phyloP scores from a whole-genome alignment of 75 land plant genomes.

The Pinus albicaulis region DNA sequence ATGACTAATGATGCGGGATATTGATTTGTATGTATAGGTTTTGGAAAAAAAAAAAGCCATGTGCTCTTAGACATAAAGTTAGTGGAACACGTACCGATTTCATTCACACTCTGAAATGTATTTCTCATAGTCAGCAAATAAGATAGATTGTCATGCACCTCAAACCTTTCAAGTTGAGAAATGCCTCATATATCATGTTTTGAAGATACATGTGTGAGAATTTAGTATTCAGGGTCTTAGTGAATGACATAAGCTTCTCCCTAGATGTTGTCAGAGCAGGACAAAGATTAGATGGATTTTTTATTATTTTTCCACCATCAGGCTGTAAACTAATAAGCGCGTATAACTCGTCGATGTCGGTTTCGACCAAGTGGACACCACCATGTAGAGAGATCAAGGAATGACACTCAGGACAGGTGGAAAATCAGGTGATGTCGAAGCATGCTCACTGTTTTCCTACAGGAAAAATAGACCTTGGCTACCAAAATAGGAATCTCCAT shows the following conservation, averaged over 20 bases:
- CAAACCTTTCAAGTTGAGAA: neutral
- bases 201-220: constrained; percentile 15
- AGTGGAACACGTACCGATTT: constrained; percentile 10
- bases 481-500: too few relatives aligned
- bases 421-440: too few relatives aligned
- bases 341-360: too few relatives aligned
- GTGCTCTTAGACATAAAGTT: constrained; percentile 28
- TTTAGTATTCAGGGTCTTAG: constrained; percentile 7
- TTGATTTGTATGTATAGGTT: constrained; percentile 65
- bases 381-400: too few relatives aligned
- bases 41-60: constrained; percentile 70
- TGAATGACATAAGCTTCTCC: constrained; percentile 10
- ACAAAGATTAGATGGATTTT: too few relatives aligned
- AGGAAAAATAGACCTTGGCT: too few relatives aligned
- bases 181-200: constrained; percentile 16
- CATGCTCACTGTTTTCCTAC: too few relatives aligned
- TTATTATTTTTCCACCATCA: too few relatives aligned
- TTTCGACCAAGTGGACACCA: too few relatives aligned
- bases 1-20: neutral
- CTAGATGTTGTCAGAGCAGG: too few relatives aligned
- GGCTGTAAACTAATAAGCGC: too few relatives aligned
- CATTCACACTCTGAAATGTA: constrained; percentile 15
- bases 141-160: constrained; percentile 26
- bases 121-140: constrained; percentile 41
- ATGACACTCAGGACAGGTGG: too few relatives aligned